Evolutionary conservation across 2,329 filamentous ascomycete genomes (phyloP).

Genomic region (Cercospora brassicicola): DNA sequence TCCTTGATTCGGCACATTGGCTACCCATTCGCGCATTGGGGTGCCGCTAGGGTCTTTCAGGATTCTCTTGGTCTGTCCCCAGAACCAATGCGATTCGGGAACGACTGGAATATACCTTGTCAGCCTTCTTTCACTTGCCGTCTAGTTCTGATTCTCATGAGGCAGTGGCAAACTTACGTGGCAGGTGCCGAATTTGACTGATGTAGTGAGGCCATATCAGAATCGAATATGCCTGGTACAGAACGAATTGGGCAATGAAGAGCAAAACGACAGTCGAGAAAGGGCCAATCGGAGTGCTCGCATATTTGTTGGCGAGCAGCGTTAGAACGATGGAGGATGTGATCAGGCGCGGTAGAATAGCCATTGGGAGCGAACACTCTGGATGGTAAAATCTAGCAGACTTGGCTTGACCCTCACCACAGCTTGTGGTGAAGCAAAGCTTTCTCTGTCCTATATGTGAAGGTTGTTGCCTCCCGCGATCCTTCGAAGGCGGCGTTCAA

Average conservation of each 20-base stretch:
- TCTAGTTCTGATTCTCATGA: conserved; percentile 19
- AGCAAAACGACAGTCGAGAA: conserved; percentile 45
- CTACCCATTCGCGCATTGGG: conserved; percentile 54
- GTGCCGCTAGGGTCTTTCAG: conserved; percentile 45
- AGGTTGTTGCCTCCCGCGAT: conserved; percentile 5
- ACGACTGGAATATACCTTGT: not conserved
- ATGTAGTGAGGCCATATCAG: conserved; percentile 60
- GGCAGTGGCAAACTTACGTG: conserved; percentile 30
- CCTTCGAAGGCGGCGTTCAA: not conserved
- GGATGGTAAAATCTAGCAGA: not conserved
- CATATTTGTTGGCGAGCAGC: conserved; percentile 19
- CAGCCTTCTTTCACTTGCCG: conserved; percentile 44
- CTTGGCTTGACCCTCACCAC: not conserved
- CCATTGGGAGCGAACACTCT: not conserved
- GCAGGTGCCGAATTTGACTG: conserved; percentile 59
- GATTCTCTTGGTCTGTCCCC: conserved; percentile 48
- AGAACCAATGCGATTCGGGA: conserved; percentile 34
- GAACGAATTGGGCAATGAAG: conserved; percentile 42
- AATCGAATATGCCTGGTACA: conserved; percentile 45
- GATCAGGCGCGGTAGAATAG: conserved; percentile 1
- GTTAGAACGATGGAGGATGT: conserved; percentile 3
- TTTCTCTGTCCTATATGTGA: not conserved
- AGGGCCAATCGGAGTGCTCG: conserved; percentile 38
- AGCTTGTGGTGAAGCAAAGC: not conserved
- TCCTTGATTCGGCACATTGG: conserved; percentile 56